Conservation (phyloP, 2,329 filamentous ascomycete genomes). For the Chaetomium strumarium region DNA sequence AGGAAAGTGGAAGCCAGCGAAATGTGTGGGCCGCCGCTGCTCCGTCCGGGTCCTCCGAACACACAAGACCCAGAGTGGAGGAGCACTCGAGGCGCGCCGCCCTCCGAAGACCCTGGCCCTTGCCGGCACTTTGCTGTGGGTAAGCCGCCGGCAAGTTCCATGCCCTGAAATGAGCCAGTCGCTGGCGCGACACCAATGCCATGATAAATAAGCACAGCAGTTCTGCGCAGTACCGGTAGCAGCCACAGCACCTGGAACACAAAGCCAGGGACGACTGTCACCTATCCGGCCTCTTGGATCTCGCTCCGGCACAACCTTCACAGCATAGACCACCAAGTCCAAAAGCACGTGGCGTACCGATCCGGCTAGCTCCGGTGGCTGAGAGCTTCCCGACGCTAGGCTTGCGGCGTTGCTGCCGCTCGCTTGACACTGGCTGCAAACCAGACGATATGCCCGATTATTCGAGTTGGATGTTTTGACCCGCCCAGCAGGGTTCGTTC, state of each 20-base stretch:
- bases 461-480: conserved; percentile 10
- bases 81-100: not conserved
- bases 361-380: conserved; percentile 13
- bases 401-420: conserved; percentile 6
- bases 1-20: conserved; percentile 1
- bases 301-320: not conserved
- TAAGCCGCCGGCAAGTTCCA: conserved; percentile 11
- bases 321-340: not conserved
- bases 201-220: conserved; percentile 2
- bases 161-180: conserved; percentile 12
- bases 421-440: conserved; percentile 3
- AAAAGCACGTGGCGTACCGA: conserved; percentile 12
- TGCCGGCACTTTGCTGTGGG: conserved; percentile 13
- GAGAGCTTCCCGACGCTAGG: conserved; percentile 4
- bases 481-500: conserved; percentile 6
- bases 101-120: not conserved
- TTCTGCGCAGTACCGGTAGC: not conserved
- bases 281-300: not conserved
- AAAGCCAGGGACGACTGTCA: too few species aligned
- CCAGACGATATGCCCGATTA: conserved; percentile 7
- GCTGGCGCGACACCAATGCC: conserved; percentile 5
- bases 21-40: not conserved
- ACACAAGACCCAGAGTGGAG: too few species aligned
- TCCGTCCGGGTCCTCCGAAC: too few species aligned
- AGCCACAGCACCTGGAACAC: not conserved